Base-by-base conservation (phyloP, 1,284 basidiomycete genomes). In the Irpex sp. region DNA sequence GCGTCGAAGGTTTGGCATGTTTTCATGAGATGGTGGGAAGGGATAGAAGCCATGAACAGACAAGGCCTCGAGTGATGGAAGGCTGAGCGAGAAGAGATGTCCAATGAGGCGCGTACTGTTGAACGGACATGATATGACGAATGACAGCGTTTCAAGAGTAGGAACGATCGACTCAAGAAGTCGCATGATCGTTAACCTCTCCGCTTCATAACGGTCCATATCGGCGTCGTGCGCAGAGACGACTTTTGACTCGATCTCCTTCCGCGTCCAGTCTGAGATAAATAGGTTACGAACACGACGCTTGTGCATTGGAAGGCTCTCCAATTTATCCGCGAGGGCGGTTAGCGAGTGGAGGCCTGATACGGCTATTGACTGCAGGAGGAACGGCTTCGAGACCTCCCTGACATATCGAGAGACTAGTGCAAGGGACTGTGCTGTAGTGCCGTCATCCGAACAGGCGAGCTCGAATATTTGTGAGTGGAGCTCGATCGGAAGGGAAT, bases 41-140 rank as follows among this genome's bases (percentile, higher is more conserved):
- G 82, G 80, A 68, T 84, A 84, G 66, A 81, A 80, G 1, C 83
- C 83, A 8, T 77, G 76, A 2, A 84, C 67, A 4, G 86, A 88
- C 38, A 93, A 80, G 71, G 91, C 92, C 0, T 88, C 88, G 63
- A 93, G 87, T 71, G 89, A 85, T 0, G 87, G 82, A 17, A 89
- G 77, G 34, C 91, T 80, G 11, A 86, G 73, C 8, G 82, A 82
- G 72, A 57, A 82, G 74, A 63, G 75, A 76, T 68, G 70, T 69
- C 62, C 70, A 63, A 70, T 63, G 58, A 82, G 67, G 1, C 74
- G 67, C 2, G 76, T 77, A 65, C 78, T 78, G 47, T 72, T 72
- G 49, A 70, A 67, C 2, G 76, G 74, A 54, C 76, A 75, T 34
- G 73, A 68, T 17, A 73, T 70, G 62, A 77, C 65, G 66, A 83